These are phyloP conservation scores for Pueraria montana DNA, from an alignment of 306 rosid genomes.

Conservation along the genomic window DNA sequence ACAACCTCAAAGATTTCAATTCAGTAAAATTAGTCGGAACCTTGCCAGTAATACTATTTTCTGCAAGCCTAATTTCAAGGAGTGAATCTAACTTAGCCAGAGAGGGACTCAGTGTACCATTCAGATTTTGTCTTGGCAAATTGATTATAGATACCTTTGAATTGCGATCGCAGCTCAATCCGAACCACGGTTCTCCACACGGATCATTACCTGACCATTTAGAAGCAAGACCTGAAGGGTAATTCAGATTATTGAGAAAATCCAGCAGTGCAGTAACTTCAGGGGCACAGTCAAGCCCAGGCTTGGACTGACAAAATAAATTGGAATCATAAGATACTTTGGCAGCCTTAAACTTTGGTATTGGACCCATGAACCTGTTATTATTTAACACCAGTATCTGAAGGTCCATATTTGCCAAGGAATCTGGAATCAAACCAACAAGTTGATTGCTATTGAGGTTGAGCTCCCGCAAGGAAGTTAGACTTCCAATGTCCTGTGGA, in stretches of 20 bases:
- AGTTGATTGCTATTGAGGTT: constrained; percentile 75
- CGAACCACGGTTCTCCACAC: constrained; percentile 71
- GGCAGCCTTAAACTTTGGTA: constrained; percentile 71
- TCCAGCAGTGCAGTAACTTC: constrained; percentile 68
- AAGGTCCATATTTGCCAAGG: constrained; percentile 71
- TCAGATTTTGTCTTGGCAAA: constrained; percentile 63
- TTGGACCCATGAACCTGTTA: constrained; percentile 76
- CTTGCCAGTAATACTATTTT: constrained; percentile 60
- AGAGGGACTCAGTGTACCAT: constrained; percentile 77
- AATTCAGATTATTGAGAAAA: constrained; percentile 64
- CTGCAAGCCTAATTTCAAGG: constrained; percentile 58
- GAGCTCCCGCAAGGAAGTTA: constrained; percentile 68
- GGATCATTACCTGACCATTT: constrained; percentile 85
- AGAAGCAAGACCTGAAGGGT: constrained; percentile 65
- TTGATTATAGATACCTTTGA: constrained; percentile 63
- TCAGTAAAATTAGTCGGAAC: constrained; percentile 64
- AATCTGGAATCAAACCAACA: constrained; percentile 71
- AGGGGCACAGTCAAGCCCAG: constrained; percentile 69
- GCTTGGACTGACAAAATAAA: constrained; percentile 70
- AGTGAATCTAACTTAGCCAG: constrained; percentile 69
- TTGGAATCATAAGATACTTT: constrained; percentile 62
- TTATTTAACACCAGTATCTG: constrained; percentile 63
- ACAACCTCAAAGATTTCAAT: constrained; percentile 61
- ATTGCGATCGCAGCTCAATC: constrained; percentile 65
- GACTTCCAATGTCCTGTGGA: constrained; percentile 67